A percentile compares a stretch with the other conserved stretches of the same genome.
phyloP scores from a whole-genome alignment of 331 rosid species.

The Stylosanthes scabra region DNA sequence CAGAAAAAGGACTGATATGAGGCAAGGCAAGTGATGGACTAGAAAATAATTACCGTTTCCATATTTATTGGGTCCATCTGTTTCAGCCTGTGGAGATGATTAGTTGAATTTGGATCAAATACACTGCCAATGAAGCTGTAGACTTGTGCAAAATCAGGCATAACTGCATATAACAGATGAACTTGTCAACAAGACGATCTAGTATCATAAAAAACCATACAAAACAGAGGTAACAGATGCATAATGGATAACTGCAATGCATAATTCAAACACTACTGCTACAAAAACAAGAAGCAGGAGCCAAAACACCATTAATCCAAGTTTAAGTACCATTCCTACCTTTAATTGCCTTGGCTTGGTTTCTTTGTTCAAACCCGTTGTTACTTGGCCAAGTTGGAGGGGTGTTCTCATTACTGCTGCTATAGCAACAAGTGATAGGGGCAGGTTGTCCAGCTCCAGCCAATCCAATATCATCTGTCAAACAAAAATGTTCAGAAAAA shows the following conservation, averaged over 20 bases:
- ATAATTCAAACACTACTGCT: background rate
- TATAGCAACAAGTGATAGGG: slow-evolving; percentile 61
- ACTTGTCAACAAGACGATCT: slow-evolving; percentile 30
- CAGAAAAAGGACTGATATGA: background rate
- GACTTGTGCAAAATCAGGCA: slow-evolving; percentile 90
- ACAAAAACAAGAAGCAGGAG: background rate
- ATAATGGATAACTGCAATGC: background rate
- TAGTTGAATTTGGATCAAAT: slow-evolving; percentile 73
- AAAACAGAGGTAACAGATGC: slow-evolving; percentile 12
- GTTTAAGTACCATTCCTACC: slow-evolving; percentile 50
- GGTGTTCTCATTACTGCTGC: slow-evolving; percentile 74
- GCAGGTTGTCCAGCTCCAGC: slow-evolving; percentile 49
- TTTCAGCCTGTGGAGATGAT: slow-evolving; percentile 73
- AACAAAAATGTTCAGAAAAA: slow-evolving; percentile 30
- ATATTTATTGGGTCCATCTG: slow-evolving; percentile 88
- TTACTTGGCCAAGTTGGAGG: slow-evolving; percentile 48
- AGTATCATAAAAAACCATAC: slow-evolving; percentile 25
- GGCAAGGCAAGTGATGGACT: slow-evolving; percentile 7
- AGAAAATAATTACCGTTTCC: slow-evolving; percentile 70
- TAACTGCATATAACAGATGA: slow-evolving; percentile 53
- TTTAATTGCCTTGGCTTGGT: slow-evolving; percentile 47
- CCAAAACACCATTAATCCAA: slow-evolving; percentile 1
- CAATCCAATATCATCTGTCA: slow-evolving; percentile 57
- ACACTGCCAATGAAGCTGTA: slow-evolving; percentile 88
- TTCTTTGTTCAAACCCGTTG: slow-evolving; percentile 47